A percentile compares a stretch with the other conserved stretches of the same genome.
phyloP scores from a whole-genome alignment of 2,329 filamentous ascomycete genomes.

The Sclerotinia subarctica region DNA sequence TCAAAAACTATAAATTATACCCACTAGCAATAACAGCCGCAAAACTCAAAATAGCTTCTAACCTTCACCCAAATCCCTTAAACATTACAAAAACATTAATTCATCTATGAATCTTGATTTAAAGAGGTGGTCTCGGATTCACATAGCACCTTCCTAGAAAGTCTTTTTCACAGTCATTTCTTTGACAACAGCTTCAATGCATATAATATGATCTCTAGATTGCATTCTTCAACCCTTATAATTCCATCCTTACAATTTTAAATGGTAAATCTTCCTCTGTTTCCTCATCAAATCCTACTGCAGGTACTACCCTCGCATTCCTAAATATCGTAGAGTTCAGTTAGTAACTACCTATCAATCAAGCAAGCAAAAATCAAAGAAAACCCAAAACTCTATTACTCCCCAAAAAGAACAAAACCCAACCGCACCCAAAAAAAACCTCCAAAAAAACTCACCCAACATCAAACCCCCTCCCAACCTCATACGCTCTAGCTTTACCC shows the following conservation, averaged over 20 bases:
- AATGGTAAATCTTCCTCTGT: slow-evolving; percentile 17
- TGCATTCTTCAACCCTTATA: not conserved
- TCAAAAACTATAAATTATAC: not conserved
- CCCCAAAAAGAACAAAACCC: not conserved
- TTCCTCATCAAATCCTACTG: slow-evolving; percentile 5
- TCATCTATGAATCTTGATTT: too few species aligned
- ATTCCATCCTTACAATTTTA: slow-evolving; percentile 15
- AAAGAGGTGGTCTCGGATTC: too few species aligned
- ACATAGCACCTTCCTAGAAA: not conserved
- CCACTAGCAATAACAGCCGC: not conserved
- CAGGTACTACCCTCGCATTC: not conserved
- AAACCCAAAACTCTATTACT: not conserved
- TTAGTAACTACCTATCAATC: not conserved
- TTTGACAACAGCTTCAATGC: too few species aligned
- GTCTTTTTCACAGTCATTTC: not conserved
- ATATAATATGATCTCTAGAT: not conserved
- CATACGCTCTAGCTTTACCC: slow-evolving; percentile 20
- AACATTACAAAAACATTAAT: too few species aligned
- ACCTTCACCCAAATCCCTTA: not conserved
- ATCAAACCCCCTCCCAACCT: slow-evolving; percentile 4
- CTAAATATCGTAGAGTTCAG: not conserved
- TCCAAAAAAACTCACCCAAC: not conserved
- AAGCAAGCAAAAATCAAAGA: not conserved
- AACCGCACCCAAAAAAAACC: not conserved
- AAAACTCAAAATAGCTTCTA: not conserved